Evolutionary conservation across 2,329 filamentous ascomycete genomes (phyloP).

Genomic region (Basipetospora chlamydospora): DNA sequence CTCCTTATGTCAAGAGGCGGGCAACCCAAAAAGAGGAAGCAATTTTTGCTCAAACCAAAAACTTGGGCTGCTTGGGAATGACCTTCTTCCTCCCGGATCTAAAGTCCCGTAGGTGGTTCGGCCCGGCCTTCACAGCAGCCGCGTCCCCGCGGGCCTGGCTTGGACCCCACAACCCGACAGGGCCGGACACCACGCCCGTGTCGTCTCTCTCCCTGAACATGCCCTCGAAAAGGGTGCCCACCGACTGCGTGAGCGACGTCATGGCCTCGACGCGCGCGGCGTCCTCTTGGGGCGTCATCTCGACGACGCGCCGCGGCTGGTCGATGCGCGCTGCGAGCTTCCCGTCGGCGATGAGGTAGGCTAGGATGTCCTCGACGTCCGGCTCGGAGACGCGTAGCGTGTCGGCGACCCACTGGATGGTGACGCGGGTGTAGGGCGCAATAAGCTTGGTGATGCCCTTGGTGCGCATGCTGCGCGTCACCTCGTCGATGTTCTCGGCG

Average conservation of each 20-base stretch:
- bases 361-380: constrained; percentile 91
- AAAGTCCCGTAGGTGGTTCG: neutral
- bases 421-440: constrained; percentile 88
- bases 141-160: neutral
- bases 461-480: constrained; percentile 94
- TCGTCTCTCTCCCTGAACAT: constrained; percentile 57
- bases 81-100: neutral
- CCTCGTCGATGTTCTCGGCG: constrained; percentile 97
- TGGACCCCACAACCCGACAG: neutral
- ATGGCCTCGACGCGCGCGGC: constrained; percentile 61
- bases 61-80: neutral
- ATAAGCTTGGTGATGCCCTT: constrained; percentile 90
- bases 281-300: constrained; percentile 63
- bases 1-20: too few species aligned
- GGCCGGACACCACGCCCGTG: neutral
- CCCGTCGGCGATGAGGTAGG: constrained; percentile 82
- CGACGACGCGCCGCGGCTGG: constrained; percentile 70
- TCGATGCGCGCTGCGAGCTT: constrained; percentile 81
- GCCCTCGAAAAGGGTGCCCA: constrained; percentile 53
- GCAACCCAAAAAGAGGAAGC: too few species aligned
- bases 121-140: neutral
- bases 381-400: constrained; percentile 71
- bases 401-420: constrained; percentile 71
- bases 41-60: too few species aligned
- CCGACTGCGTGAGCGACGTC: constrained; percentile 54